Percentiles rank a stretch among this genome's conserved stretches.
Conservation (phyloP, 2,329 filamentous ascomycete genomes). For the Diaporthe capsici region DNA sequence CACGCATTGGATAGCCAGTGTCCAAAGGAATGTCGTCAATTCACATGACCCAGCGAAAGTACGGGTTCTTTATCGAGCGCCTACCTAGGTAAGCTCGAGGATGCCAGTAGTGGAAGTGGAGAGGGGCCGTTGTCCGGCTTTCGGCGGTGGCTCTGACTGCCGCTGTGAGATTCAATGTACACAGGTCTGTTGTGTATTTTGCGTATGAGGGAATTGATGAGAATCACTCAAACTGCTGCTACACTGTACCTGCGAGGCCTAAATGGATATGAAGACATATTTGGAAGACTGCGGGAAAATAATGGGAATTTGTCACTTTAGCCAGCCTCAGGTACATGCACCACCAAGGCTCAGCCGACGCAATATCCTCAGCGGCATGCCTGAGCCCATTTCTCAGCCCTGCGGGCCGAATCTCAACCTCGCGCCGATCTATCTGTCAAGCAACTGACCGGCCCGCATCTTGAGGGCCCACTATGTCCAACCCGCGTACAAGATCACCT, state of each 20-base stretch:
- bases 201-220: background rate
- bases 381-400: background rate
- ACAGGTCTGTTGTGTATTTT: background rate
- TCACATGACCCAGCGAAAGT: background rate
- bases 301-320: background rate
- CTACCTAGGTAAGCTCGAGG: background rate
- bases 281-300: background rate
- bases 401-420: background rate
- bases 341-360: background rate
- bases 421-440: constrained; percentile 7
- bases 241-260: background rate
- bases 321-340: background rate
- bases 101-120: background rate
- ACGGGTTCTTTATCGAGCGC: background rate
- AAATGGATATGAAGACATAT: background rate
- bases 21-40: background rate
- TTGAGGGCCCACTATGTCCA: background rate
- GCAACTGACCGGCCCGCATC: background rate
- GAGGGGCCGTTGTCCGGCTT: constrained; percentile 19
- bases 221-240: background rate
- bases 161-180: background rate
- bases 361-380: background rate
- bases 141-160: constrained; percentile 5
- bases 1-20: background rate
- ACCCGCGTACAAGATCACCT: background rate